A percentile compares a stretch with the other conserved stretches of the same genome.
These are phyloP conservation scores for Exsudoporus frostii DNA, from an alignment of 768 basidiomycete genomes.

Conservation along the genomic window DNA sequence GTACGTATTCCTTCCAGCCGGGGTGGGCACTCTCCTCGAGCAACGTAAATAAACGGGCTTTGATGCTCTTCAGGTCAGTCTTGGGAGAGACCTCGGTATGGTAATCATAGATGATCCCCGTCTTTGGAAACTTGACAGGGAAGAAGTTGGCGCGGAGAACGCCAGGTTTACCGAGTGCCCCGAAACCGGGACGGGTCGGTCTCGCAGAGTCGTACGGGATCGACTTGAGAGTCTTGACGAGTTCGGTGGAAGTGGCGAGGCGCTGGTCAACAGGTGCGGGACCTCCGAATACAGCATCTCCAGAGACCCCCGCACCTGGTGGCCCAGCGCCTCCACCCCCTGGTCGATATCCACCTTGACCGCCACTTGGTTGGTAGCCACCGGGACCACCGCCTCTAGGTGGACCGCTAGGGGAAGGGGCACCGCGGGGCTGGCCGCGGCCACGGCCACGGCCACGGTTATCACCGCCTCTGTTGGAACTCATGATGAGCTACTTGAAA, in stretches of 20 bases:
- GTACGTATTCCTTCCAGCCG: slow-evolving; percentile 37
- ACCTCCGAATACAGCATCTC: slow-evolving; percentile 28
- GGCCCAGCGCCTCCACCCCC: slow-evolving; percentile 26
- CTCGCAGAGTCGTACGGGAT: slow-evolving; percentile 33
- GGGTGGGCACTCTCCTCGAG: slow-evolving; percentile 37
- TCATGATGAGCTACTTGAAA: slow-evolving; percentile 10
- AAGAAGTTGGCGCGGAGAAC: slow-evolving; percentile 52
- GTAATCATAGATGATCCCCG: slow-evolving; percentile 43
- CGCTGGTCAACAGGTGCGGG: slow-evolving; percentile 34
- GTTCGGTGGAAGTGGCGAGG: slow-evolving; percentile 25
- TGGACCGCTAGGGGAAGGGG: background rate
- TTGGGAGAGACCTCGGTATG: slow-evolving; percentile 37
- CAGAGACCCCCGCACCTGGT: background rate
- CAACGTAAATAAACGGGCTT: slow-evolving; percentile 39
- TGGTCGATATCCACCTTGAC: slow-evolving; percentile 13
- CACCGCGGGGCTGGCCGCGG: slow-evolving; percentile 9
- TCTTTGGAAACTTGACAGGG: slow-evolving; percentile 39
- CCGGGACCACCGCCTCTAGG: slow-evolving; percentile 4
- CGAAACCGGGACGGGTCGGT: slow-evolving; percentile 48
- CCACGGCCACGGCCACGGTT: slow-evolving; percentile 20
- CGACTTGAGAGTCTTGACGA: slow-evolving; percentile 30
- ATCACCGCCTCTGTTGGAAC: slow-evolving; percentile 8
- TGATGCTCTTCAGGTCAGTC: slow-evolving; percentile 36
- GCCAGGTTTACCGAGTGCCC: slow-evolving; percentile 37
- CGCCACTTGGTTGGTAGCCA: slow-evolving; percentile 4